phyloP scores from a whole-genome alignment of 106 monocot species.

The Phalaenopsis aphrodite region DNA sequence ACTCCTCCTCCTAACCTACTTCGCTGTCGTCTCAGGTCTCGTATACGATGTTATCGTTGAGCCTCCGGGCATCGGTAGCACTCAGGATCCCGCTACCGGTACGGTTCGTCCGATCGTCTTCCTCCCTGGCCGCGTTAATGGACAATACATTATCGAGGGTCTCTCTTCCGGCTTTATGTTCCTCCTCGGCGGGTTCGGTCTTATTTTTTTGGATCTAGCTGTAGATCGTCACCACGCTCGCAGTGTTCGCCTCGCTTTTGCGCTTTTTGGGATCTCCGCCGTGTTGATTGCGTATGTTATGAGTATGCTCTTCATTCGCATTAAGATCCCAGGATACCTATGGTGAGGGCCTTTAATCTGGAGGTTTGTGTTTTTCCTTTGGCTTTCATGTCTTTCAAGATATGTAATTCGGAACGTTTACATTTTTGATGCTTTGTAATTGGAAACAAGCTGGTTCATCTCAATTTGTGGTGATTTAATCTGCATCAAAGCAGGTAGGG shows the following conservation, averaged over 20 bases:
- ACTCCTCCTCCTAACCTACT: constrained; percentile 83
- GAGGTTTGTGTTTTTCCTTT: neutral
- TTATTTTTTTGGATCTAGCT: constrained; percentile 83
- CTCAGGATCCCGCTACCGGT: constrained; percentile 62
- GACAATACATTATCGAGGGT: constrained; percentile 97
- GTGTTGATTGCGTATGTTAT: constrained; percentile 68
- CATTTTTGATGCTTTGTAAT: neutral
- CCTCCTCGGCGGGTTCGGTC: constrained; percentile 71
- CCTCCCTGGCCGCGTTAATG: constrained; percentile 84
- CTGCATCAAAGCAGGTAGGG: neutral
- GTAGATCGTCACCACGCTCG: constrained; percentile 53
- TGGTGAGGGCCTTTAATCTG: constrained; percentile 22
- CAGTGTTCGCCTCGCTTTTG: constrained; percentile 66
- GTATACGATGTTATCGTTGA: constrained; percentile 97
- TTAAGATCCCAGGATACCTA: constrained; percentile 86
- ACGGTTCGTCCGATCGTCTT: constrained; percentile 80
- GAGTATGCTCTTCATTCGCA: constrained; percentile 90
- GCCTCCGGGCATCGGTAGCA: constrained; percentile 92
- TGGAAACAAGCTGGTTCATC: neutral
- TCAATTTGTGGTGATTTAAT: neutral
- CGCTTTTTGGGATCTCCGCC: constrained; percentile 54
- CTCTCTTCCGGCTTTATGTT: constrained; percentile 98
- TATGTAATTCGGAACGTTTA: neutral
- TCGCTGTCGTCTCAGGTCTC: constrained; percentile 84
- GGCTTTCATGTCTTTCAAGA: neutral